Conservation (phyloP, 441 rosid genomes). For the Hura crepitans region DNA sequence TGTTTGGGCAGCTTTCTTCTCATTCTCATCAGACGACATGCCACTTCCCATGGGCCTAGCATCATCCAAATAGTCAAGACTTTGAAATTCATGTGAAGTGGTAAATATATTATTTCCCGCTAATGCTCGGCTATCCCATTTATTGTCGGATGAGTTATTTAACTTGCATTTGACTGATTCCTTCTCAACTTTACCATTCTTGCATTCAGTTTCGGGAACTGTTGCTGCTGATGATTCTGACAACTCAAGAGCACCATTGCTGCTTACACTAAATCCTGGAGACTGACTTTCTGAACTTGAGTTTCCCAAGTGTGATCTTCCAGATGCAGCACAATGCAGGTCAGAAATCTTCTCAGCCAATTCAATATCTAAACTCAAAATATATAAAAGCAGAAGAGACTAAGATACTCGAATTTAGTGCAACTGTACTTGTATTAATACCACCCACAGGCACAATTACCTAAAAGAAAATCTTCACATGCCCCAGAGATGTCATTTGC, state of each 20-base stretch:
- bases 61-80: slow-evolving; percentile 40
- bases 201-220: slow-evolving; percentile 35
- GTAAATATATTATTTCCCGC: slow-evolving; percentile 19
- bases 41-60: slow-evolving; percentile 41
- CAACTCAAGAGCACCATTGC: slow-evolving; percentile 41
- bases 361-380: slow-evolving; percentile 51
- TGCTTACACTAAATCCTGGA: slow-evolving; percentile 57
- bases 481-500: slow-evolving; percentile 46
- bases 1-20: slow-evolving; percentile 31
- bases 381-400: neutral
- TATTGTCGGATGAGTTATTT: slow-evolving; percentile 22
- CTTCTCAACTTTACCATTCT: slow-evolving; percentile 33
- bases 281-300: slow-evolving; percentile 65
- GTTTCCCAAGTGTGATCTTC: slow-evolving; percentile 34
- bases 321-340: slow-evolving; percentile 33
- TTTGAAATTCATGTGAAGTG: slow-evolving; percentile 24
- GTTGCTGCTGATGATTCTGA: slow-evolving; percentile 50
- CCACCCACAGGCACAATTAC: slow-evolving; percentile 29
- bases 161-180: slow-evolving; percentile 25
- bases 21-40: slow-evolving; percentile 41
- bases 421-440: slow-evolving; percentile 3
- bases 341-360: slow-evolving; percentile 45
- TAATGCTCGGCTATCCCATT: slow-evolving; percentile 28
- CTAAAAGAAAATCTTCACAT: slow-evolving; percentile 52
- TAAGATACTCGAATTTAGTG: neutral